Base-by-base conservation (phyloP, 768 basidiomycete species). In the Leccinum pellstonianum region DNA sequence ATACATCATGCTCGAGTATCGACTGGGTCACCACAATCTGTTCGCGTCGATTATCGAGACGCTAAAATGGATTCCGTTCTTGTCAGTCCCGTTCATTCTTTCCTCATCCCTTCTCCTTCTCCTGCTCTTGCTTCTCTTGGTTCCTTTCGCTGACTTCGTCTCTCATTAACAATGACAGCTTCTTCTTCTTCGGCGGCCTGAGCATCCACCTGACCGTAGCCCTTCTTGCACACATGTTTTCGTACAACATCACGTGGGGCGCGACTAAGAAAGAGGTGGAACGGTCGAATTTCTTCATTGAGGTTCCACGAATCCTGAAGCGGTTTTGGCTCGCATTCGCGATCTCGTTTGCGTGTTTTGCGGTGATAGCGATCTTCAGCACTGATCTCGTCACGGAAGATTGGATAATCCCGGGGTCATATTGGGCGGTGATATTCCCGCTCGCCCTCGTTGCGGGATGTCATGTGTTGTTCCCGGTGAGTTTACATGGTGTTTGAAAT, bases 211-310 rank as follows among this genome's bases (percentile, higher is more conserved):
- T 86, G 59, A 73, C 76, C 0, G 73, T 79, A 0, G 83, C 86
- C 2, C 72, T 86, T n/a, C 76, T 83, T 23, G 79, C 83, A 0
- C 84, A 86, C 71, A 46, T 86, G 54, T 81, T 85, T 67, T 82
- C 82, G 27, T 86, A 84, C 71, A 81, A 86, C 71, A 81, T 83
- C 64, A 75, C 73, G 6, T 86, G 85, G 86, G 78, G 80, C 2
- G 79, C 84, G 14, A 86, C 85, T 6, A 81, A 84, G 67, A 95
- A 93, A 81, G 90, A 91, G 72, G 91, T 95, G 41, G 88, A 94
- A 71, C 81, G 84, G 33, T 91, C 89, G 23, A 95, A 95, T 70
- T 94, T 96, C 78, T 94, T 91, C 82, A 83, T 88, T 54, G 93
- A 96, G 70, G 85, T 94, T 12, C 94, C 94, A 1, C 83, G 84